These are phyloP conservation scores for Exophiala oligosperma DNA, from an alignment of 2,329 filamentous ascomycete genomes.

Conservation along the genomic window DNA sequence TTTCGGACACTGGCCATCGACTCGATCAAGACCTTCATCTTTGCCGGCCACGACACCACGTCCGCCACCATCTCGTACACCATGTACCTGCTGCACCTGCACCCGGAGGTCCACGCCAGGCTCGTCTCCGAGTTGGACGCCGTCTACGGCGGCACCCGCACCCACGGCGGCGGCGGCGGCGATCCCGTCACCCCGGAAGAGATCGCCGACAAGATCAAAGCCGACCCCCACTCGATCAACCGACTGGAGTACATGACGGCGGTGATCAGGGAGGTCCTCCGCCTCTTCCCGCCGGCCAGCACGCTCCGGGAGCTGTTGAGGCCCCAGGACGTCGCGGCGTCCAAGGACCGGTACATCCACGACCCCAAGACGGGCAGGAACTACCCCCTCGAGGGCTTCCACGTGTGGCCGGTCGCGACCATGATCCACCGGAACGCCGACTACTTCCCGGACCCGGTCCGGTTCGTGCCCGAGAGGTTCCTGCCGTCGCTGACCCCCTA, in stretches of 20 bases:
- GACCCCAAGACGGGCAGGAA: slow-evolving; percentile 21
- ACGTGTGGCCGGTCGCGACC: slow-evolving; percentile 26
- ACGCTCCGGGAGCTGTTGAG: slow-evolving; percentile 21
- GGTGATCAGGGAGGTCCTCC: slow-evolving; percentile 55
- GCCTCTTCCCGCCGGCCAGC: slow-evolving; percentile 48
- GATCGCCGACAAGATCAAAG: slow-evolving; percentile 37
- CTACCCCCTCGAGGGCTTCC: slow-evolving; percentile 21
- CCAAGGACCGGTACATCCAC: slow-evolving; percentile 10
- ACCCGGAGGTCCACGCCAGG: slow-evolving; percentile 35
- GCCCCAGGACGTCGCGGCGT: background rate
- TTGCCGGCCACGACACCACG: slow-evolving; percentile 32
- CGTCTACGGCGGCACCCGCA: slow-evolving; percentile 44
- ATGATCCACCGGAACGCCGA: slow-evolving; percentile 40
- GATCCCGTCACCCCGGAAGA: slow-evolving; percentile 31
- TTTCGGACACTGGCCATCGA: slow-evolving; percentile 26
- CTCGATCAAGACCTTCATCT: slow-evolving; percentile 34
- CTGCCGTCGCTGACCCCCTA: slow-evolving; percentile 28
- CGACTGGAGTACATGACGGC: slow-evolving; percentile 53
- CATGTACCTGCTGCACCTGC: slow-evolving; percentile 41
- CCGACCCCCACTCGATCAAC: slow-evolving; percentile 50
- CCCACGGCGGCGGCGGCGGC: slow-evolving; percentile 32
- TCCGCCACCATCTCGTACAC: slow-evolving; percentile 33
- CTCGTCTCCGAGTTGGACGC: slow-evolving; percentile 52
- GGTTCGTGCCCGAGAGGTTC: slow-evolving; percentile 53
- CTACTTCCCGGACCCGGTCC: slow-evolving; percentile 46